Evolutionary conservation across 2,329 filamentous ascomycete genomes (phyloP), one percentile per base, ranked within the genome.

Genomic region (Lachnellula subtilissima): DNA sequence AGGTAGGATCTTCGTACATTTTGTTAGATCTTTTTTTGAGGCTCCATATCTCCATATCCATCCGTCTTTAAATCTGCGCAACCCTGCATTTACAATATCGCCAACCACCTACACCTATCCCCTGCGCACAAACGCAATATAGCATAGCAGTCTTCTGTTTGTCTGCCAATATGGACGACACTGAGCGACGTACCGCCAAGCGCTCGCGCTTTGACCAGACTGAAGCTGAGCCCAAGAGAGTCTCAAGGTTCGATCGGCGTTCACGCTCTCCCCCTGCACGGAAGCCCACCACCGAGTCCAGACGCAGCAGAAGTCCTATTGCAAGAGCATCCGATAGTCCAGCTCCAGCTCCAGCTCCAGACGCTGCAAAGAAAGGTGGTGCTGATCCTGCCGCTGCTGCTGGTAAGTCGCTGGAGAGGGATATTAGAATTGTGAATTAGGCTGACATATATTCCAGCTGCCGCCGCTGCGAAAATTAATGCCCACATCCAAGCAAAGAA

Each of bases 191-290:
- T 60, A 78, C 78, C 58, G 77, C 79, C 58, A 96, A 96, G 78
- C 88, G 91, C 60, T 96, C 91, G 69, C 91, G 93, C 72, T 97
- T 97, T 74, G 93, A 97, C 71, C 90, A 95, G 73, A 94, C 86
- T 48, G 90, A 93, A 71, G 85, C 89, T 5, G 90, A 94, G 69
- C 84, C 88, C 55, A 87, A 86, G 68, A 81, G 85, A 65, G 70
- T 81, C 45, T 95, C 91, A 50, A 84, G 92, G 70, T 97, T 96
- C 73, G 93, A 97, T 74, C 85, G 92, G 66, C 88, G 94, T 66
- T 97, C 94, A 56, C 88, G 91, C 63, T 96, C 91, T 35, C 91
- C 91, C 22, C 74, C 75, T 57, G 74, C 79, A 25, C 81, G 84
- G 67, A 83, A 85, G 64, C 28, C 28, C 28, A 32, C 28, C 28